A percentile compares a stretch with the other conserved stretches of the same genome.
These are phyloP conservation scores for Medicago lupulina DNA, from an alignment of 306 rosid species.

Conservation along the genomic window DNA sequence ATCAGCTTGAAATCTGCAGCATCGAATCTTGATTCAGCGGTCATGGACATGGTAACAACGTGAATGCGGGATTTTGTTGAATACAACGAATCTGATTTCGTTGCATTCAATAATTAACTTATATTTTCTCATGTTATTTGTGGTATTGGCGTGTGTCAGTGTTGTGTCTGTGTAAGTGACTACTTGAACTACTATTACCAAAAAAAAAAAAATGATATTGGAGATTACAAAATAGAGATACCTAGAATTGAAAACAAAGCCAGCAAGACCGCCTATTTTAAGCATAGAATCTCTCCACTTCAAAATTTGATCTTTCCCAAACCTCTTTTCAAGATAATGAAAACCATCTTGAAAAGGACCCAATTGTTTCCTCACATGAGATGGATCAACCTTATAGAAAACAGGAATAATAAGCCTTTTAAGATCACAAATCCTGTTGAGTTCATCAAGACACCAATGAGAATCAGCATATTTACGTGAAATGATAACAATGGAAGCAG, in stretches of 20 bases:
- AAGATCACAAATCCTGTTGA: conserved; percentile 35
- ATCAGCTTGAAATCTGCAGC: too few relatives aligned
- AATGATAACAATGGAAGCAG: conserved; percentile 49
- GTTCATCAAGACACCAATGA: conserved; percentile 53
- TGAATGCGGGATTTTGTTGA: too few relatives aligned
- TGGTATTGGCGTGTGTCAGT: too few relatives aligned
- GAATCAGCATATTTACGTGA: conserved; percentile 48
- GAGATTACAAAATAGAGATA: background rate
- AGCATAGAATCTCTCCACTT: conserved; percentile 42
- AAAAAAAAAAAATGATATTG: too few relatives aligned
- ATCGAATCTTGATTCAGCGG: too few relatives aligned
- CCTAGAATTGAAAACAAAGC: conserved; percentile 25
- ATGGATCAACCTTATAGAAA: conserved; percentile 48
- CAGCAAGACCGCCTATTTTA: conserved; percentile 28
- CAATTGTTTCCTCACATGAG: conserved; percentile 31
- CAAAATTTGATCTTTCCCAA: background rate
- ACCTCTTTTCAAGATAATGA: background rate
- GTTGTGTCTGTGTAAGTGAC: too few relatives aligned
- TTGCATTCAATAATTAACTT: too few relatives aligned
- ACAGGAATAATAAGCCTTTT: conserved; percentile 45
- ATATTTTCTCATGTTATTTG: too few relatives aligned
- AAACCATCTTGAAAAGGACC: conserved; percentile 35
- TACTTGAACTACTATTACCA: too few relatives aligned
- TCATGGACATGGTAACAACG: too few relatives aligned
- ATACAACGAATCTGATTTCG: too few relatives aligned